Conservation (phyloP, 768 basidiomycete genomes). For the Panus rudis region DNA sequence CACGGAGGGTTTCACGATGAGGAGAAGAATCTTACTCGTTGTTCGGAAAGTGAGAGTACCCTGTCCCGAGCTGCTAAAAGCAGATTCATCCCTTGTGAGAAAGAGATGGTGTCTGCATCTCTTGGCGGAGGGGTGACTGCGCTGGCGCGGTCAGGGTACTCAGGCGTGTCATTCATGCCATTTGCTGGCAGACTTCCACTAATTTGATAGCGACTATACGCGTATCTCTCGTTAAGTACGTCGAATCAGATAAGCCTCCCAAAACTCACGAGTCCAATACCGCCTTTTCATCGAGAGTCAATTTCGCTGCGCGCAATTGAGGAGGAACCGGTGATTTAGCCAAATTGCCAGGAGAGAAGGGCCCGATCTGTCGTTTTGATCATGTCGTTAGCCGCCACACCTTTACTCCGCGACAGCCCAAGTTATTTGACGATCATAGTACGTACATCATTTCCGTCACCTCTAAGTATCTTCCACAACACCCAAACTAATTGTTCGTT, state of each 20-base stretch:
- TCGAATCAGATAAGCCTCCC: not conserved
- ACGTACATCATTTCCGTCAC: slow-evolving; percentile 75
- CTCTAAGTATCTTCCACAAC: slow-evolving; percentile 79
- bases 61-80: slow-evolving; percentile 64
- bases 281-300: slow-evolving; percentile 36
- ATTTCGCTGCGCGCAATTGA: slow-evolving; percentile 65
- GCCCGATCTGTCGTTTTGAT: slow-evolving; percentile 57
- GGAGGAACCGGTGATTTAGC: slow-evolving; percentile 71
- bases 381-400: slow-evolving; percentile 11
- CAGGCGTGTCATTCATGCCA: no score
- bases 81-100: slow-evolving; percentile 60
- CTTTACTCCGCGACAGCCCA: not conserved
- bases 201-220: no score
- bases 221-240: no score
- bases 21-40: slow-evolving; percentile 46
- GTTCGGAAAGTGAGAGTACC: slow-evolving; percentile 68
- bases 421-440: slow-evolving; percentile 1
- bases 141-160: no score
- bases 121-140: no score
- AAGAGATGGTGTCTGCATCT: slow-evolving; percentile 51
- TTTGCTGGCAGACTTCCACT: no score
- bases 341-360: slow-evolving; percentile 70
- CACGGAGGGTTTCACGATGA: not conserved
- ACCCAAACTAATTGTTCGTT: slow-evolving; percentile 84
- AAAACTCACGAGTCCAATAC: slow-evolving; percentile 8